Evolutionary conservation across 345 rosid genomes (phyloP).

Genomic region (Bretschneidera sinensis): DNA sequence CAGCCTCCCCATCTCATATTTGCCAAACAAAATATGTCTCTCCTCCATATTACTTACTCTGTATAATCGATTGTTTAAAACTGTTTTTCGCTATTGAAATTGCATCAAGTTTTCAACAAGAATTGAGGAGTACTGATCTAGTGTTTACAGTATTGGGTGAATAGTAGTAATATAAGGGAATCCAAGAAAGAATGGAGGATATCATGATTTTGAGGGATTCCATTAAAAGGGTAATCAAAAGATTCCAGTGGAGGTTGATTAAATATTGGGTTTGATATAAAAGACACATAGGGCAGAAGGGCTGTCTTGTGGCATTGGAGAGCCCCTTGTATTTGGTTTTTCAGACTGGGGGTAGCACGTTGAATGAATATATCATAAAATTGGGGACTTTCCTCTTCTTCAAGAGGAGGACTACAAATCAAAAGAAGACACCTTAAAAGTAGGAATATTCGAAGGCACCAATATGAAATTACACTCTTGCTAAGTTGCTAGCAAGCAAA

Average conservation of each 20-base stretch:
- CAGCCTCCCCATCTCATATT: conserved; percentile 57
- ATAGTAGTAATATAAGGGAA: conserved; percentile 4
- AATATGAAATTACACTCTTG: too few species aligned
- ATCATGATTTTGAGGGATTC: conserved; percentile 29
- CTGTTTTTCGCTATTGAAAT: too few species aligned
- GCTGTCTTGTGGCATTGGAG: not conserved
- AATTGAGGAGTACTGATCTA: not conserved
- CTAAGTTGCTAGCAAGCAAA: too few species aligned
- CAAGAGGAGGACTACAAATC: not conserved
- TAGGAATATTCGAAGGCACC: too few species aligned
- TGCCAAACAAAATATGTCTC: conserved; percentile 41
- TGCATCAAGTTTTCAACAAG: not conserved
- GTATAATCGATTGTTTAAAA: too few species aligned
- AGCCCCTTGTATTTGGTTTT: conserved; percentile 14
- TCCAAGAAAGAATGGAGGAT: conserved; percentile 41
- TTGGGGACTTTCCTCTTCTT: not conserved
- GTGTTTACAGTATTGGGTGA: too few species aligned
- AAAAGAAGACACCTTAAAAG: not conserved
- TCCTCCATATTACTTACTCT: conserved; percentile 8
- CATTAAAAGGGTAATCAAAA: conserved; percentile 11
- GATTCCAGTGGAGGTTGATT: not conserved
- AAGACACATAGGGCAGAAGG: not conserved
- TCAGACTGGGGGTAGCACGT: conserved; percentile 9
- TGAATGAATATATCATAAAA: not conserved
- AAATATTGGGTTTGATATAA: not conserved